Evolutionary conservation across 73 alveolate genomes (phyloP).

Genomic region (Tetrahymena borealis): DNA sequence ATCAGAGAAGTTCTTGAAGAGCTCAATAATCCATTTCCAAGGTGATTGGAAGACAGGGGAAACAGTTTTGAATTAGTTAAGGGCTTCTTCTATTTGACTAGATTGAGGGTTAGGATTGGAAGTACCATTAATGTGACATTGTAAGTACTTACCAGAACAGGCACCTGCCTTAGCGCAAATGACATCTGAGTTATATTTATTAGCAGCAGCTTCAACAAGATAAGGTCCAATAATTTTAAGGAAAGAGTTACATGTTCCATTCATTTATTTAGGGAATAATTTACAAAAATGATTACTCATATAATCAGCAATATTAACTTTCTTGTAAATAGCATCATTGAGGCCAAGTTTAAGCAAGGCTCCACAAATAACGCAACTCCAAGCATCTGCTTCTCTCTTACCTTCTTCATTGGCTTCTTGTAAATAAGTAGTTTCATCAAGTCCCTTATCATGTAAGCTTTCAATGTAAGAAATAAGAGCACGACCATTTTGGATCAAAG

Average conservation of each 20-base stretch:
- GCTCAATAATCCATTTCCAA: conserved; percentile 3
- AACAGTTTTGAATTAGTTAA: neutral
- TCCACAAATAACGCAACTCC: neutral
- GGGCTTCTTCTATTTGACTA: neutral
- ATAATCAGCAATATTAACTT: neutral
- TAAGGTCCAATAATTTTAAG: neutral
- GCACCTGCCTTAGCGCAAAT: neutral
- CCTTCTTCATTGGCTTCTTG: neutral
- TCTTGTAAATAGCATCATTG: neutral
- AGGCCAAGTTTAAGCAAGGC: neutral
- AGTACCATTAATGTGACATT: neutral
- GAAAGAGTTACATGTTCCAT: neutral
- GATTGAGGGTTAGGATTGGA: neutral
- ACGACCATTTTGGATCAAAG: neutral
- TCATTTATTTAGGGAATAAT: neutral
- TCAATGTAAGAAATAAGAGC: neutral
- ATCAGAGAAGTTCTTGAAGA: neutral
- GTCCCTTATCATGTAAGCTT: neutral
- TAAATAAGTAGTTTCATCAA: neutral
- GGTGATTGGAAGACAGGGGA: conserved; percentile 3
- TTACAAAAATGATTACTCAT: neutral
- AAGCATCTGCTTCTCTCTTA: neutral
- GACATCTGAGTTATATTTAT: neutral
- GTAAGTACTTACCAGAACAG: neutral
- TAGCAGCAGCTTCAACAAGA: conserved; percentile 1